These are phyloP conservation scores for Stenocarpella maydis DNA, from an alignment of 2,329 filamentous ascomycete genomes.

Conservation along the genomic window DNA sequence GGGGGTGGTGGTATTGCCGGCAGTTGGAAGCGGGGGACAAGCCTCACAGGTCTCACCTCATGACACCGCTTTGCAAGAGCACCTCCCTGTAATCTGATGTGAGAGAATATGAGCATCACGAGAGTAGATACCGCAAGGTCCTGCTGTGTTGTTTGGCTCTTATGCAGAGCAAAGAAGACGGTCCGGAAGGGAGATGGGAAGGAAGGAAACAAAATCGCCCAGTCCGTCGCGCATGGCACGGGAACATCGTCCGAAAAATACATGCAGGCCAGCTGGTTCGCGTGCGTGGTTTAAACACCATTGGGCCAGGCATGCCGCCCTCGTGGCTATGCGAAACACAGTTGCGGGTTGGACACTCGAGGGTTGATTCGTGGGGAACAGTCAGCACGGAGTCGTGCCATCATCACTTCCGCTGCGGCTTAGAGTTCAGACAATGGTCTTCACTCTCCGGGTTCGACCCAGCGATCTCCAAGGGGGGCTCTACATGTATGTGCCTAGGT, in stretches of 20 bases:
- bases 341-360: not conserved
- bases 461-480: constrained; percentile 9
- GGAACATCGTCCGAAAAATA: constrained; percentile 16
- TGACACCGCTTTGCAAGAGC: not conserved
- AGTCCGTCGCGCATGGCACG: constrained; percentile 1
- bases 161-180: not conserved
- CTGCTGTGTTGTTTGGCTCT: constrained; percentile 2
- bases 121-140: constrained; percentile 1
- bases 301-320: not conserved
- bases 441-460: not conserved
- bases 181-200: not conserved
- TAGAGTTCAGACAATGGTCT: not conserved
- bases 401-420: not conserved
- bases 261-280: not conserved
- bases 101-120: not conserved
- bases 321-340: not conserved
- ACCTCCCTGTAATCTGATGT: not conserved
- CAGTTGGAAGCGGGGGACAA: constrained; percentile 23
- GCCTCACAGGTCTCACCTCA: constrained; percentile 8
- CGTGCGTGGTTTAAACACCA: not conserved
- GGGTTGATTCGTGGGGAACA: not conserved
- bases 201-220: not conserved
- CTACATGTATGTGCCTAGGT: too few species aligned
- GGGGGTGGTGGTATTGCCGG: constrained; percentile 12
- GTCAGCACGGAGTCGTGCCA: constrained; percentile 3